phyloP scores from a whole-genome alignment of 768 basidiomycete genomes.

The Fomitopsis pulvina region DNA sequence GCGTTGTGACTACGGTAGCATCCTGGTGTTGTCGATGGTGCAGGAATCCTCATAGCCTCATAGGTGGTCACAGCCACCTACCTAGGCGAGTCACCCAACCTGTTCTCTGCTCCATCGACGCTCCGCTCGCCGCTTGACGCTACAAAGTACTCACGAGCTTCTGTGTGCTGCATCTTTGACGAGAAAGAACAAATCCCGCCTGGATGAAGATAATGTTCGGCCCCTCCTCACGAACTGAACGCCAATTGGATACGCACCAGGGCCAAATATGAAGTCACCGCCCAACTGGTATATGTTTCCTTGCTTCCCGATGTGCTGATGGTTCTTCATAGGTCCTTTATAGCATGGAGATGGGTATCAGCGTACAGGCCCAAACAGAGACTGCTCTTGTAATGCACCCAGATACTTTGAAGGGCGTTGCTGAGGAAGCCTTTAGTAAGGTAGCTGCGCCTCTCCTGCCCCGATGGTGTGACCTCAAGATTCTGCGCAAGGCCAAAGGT shows the following conservation, averaged over 20 bases:
- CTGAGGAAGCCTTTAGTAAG: conserved; percentile 25
- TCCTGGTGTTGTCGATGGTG: too few species aligned
- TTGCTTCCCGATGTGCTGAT: conserved; percentile 47
- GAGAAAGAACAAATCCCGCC: conserved; percentile 44
- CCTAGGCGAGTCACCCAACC: too few species aligned
- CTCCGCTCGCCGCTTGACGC: too few species aligned
- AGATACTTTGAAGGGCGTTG: conserved; percentile 35
- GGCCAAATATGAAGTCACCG: conserved; percentile 57
- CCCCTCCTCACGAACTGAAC: not conserved
- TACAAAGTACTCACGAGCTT: conserved; percentile 41
- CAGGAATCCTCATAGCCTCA: too few species aligned
- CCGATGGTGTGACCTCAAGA: conserved; percentile 37
- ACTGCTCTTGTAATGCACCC: conserved; percentile 27
- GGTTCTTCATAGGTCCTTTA: conserved; percentile 30
- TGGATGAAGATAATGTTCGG: conserved; percentile 11
- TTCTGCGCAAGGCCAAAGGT: conserved; percentile 54
- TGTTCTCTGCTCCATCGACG: too few species aligned
- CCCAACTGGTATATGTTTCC: conserved; percentile 58
- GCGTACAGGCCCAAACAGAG: not conserved
- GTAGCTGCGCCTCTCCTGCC: conserved; percentile 41
- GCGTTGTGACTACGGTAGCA: too few species aligned
- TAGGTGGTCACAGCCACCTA: too few species aligned
- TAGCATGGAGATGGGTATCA: not conserved
- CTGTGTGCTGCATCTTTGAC: conserved; percentile 53
- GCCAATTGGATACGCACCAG: conserved; percentile 32